Percentiles rank a stretch among this genome's conserved stretches.
Evolutionary conservation across 768 basidiomycete genomes (phyloP).

Genomic region (Suillus alpinus): DNA sequence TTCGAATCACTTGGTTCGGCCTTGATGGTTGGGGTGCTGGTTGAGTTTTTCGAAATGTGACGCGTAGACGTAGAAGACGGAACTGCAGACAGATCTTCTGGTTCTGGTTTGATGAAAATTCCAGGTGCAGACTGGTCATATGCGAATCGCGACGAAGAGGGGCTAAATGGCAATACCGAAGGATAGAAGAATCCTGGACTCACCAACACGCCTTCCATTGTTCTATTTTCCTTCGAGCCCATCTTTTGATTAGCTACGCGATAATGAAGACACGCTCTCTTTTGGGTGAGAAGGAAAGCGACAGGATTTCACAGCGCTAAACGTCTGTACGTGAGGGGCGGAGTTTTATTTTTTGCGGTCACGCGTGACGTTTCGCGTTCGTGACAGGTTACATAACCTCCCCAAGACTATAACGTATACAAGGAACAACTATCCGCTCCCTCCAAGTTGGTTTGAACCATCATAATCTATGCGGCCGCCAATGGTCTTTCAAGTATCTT

Average conservation of each 20-base stretch:
- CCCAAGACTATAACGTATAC: background rate
- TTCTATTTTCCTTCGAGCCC: background rate
- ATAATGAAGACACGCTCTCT: background rate
- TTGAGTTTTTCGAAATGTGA: background rate
- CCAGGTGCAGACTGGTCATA: background rate
- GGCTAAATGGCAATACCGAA: background rate
- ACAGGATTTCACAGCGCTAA: background rate
- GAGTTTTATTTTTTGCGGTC: background rate
- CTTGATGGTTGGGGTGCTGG: background rate
- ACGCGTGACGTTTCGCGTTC: constrained; percentile 1
- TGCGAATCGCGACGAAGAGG: background rate
- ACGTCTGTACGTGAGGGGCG: background rate
- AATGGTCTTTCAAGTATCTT: constrained; percentile 54
- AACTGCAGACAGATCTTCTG: background rate
- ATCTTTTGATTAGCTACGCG: background rate
- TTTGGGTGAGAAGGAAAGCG: constrained; percentile 1
- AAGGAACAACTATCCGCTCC: background rate
- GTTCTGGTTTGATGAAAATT: background rate
- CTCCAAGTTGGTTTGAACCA: background rate
- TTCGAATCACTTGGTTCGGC: background rate
- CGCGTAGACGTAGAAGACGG: background rate
- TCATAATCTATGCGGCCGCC: constrained; percentile 61
- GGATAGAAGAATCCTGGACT: background rate
- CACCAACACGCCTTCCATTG: background rate
- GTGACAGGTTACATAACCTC: background rate